Conservation (phyloP, 176 grass and related monocot genomes). For the Saccharum officinarum region DNA sequence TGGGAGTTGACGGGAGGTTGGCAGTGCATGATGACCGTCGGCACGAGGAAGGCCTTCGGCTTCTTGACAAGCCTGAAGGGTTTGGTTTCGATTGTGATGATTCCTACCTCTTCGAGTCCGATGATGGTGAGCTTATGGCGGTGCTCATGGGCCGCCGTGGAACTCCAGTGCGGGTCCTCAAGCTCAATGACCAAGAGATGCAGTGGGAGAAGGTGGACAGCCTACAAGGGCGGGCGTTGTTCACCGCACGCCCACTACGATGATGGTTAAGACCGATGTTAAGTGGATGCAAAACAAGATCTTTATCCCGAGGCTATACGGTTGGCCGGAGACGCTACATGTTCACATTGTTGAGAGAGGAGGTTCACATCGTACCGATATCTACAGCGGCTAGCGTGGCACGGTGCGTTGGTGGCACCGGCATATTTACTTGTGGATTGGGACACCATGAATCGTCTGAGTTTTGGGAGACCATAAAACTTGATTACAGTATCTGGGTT, state of each 20-base stretch:
- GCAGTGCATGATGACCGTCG: neutral
- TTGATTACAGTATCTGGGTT: neutral
- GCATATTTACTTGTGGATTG: neutral
- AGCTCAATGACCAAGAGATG: neutral
- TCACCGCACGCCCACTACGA: neutral
- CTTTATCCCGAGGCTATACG: neutral
- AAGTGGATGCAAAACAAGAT: constrained; percentile 15
- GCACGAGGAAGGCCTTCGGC: neutral
- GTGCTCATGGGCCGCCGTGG: neutral
- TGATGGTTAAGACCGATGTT: neutral
- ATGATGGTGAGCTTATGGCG: neutral
- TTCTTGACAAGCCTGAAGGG: neutral
- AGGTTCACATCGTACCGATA: neutral
- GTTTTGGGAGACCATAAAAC: constrained; percentile 1
- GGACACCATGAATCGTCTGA: fast-evolving
- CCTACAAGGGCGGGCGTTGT: neutral
- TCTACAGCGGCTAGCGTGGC: too few species aligned
- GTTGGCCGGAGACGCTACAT: neutral
- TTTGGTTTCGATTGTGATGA: neutral
- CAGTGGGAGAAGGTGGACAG: constrained; percentile 3
- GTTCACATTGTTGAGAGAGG: neutral
- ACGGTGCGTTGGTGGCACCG: neutral
- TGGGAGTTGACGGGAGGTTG: neutral
- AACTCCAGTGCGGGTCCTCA: neutral
- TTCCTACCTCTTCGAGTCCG: neutral